Conservation (phyloP, 441 rosid species). For the Pelargonium cotyledonis region DNA sequence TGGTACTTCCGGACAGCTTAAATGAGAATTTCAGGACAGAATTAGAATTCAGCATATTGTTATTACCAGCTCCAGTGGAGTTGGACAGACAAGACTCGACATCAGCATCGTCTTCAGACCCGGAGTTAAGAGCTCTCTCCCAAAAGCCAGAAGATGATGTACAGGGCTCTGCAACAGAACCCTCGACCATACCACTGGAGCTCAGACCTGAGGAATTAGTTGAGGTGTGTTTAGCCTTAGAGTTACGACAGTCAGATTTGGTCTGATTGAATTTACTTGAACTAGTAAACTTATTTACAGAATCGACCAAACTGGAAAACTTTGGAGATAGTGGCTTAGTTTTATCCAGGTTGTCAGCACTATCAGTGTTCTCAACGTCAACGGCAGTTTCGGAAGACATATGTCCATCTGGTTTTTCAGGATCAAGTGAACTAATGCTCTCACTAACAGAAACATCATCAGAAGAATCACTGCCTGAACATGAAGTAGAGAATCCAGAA, state of each 20-base stretch:
- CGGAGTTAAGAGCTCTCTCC: slow-evolving; percentile 42
- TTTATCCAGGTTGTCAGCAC: slow-evolving; percentile 32
- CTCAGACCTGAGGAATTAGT: slow-evolving; percentile 28
- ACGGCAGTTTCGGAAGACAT: slow-evolving; percentile 27
- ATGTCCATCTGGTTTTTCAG: slow-evolving; percentile 42
- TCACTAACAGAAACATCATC: slow-evolving; percentile 63
- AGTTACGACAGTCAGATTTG: slow-evolving; percentile 24
- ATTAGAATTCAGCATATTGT: slow-evolving; percentile 26
- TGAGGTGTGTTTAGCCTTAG: slow-evolving; percentile 26
- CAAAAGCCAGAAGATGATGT: slow-evolving; percentile 50
- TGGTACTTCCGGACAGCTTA: slow-evolving; percentile 30
- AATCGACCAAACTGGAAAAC: slow-evolving; percentile 61
- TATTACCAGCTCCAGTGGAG: slow-evolving; percentile 22
- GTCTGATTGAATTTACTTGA: slow-evolving; percentile 25
- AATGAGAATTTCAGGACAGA: slow-evolving; percentile 42
- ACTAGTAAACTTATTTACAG: slow-evolving; percentile 38
- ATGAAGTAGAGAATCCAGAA: slow-evolving; percentile 64
- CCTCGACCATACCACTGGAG: slow-evolving; percentile 15
- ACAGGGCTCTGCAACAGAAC: slow-evolving; percentile 25
- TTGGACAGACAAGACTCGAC: slow-evolving; percentile 25
- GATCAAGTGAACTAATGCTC: slow-evolving; percentile 54
- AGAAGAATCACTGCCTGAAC: slow-evolving; percentile 42
- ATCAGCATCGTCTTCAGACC: slow-evolving; percentile 20
- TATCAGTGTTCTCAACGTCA: slow-evolving; percentile 28
- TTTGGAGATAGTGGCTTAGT: slow-evolving; percentile 56